Percentiles rank a stretch among this genome's conserved stretches.
Evolutionary conservation across 2,329 filamentous ascomycete species (phyloP).

Genomic region (Ophiostoma angusticollis): DNA sequence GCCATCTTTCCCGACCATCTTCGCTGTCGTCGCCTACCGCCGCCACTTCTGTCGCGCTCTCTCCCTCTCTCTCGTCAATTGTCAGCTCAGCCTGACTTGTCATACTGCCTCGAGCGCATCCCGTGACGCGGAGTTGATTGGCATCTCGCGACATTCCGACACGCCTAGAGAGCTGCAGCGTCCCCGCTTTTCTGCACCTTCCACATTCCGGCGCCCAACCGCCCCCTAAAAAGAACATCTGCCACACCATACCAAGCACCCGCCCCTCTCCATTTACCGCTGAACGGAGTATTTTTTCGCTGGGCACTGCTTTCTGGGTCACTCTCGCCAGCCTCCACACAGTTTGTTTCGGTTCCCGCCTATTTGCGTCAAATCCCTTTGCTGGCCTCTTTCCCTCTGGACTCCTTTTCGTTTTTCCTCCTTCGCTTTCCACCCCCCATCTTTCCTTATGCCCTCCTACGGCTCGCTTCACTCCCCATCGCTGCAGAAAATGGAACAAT

Average conservation of each 20-base stretch:
- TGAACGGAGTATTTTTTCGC: no score
- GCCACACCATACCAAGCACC: no score
- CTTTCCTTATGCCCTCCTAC: conserved; percentile 59
- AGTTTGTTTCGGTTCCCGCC: background rate
- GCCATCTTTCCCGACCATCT: no score
- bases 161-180: background rate
- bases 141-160: conserved; percentile 1
- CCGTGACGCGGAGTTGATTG: no score
- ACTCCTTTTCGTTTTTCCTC: background rate
- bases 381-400: conserved; percentile 2
- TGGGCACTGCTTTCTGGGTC: no score
- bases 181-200: background rate
- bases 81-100: no score
- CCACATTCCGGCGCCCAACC: background rate
- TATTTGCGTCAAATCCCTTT: conserved; percentile 5
- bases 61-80: no score
- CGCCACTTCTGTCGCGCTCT: no score
- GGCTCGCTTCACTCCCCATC: conserved; percentile 61
- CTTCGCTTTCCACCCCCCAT: background rate
- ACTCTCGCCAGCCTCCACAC: conserved; percentile 1
- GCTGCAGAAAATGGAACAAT: conserved; percentile 68
- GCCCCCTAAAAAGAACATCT: background rate
- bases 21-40: no score
- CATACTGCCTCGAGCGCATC: no score
- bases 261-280: background rate